Evolutionary conservation across 176 grass and related monocot species (phyloP), one percentile per base, ranked within the genome.

Genomic region (Pontederia paniculata): DNA sequence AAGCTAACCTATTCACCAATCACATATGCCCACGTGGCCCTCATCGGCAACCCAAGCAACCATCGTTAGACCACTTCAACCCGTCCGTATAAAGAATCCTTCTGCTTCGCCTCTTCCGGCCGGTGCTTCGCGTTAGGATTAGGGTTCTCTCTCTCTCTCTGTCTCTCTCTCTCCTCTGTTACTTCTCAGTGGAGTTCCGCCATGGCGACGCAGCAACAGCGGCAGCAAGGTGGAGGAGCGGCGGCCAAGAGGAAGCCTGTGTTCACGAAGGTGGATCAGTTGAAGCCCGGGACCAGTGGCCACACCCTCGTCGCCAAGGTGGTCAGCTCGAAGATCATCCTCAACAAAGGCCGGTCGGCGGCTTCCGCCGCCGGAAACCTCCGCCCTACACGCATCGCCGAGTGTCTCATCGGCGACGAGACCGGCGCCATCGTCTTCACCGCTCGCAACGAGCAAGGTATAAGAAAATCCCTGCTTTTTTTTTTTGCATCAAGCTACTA

Each of bases 331-430:
- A 42, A 59, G 8, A 59, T 37, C 57, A 37, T 59, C 15, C 13
- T 59, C 28, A 8, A 59, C 22, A 59, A 59, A 23, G 57, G 57
- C 57, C 48, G 48, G 5, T 37, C 28, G 28, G 28, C 28, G 48
- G 16, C 8, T n/a, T 23, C 15, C 4, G 56, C 56, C 11, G 18
- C 52, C 8, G 57, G 9, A 42, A 14, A 42, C 15, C 28, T 17
- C 25, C 57, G 28, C 31, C 16, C 57, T 10, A 44, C 25, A 11
- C 37, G 16, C 28, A 59, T 59, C 12, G 23, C 57, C 31, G 57
- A 59, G 57, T 59, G 57, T 17, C 57, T 59, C 57, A 19, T 59
- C 57, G 57, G 57, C 9, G 57, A 59, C 57, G 57, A 59, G 57
- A 59, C 57, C 11, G 57, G 57, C 17, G 9, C 57, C 28, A 59